Evolutionary conservation across 2,329 filamentous ascomycete genomes (phyloP).

Genomic region (Fusarium clavum): DNA sequence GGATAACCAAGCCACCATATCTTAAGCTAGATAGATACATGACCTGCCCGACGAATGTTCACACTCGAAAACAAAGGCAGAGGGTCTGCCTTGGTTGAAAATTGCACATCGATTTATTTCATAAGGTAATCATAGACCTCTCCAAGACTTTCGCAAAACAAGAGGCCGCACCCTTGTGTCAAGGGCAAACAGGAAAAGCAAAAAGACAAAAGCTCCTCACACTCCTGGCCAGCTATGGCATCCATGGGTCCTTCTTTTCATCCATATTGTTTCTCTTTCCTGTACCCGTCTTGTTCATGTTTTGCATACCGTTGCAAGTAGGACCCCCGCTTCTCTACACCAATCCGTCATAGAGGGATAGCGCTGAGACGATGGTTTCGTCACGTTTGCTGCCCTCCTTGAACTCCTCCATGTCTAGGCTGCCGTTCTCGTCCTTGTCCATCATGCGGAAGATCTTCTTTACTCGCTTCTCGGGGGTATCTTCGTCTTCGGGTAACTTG

Average conservation of each 20-base stretch:
- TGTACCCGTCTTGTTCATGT: slow-evolving; percentile 2
- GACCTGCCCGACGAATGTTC: background rate
- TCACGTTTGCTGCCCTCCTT: slow-evolving; percentile 99
- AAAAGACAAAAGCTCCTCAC: slow-evolving; percentile 46
- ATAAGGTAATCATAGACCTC: slow-evolving; percentile 39
- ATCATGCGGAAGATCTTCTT: slow-evolving; percentile 99
- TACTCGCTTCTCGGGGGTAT: slow-evolving; percentile 98
- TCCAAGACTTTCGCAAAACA: slow-evolving; percentile 35
- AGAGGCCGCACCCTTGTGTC: slow-evolving; percentile 28
- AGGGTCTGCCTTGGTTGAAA: background rate
- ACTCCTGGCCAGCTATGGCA: slow-evolving; percentile 42
- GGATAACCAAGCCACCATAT: background rate
- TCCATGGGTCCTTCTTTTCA: slow-evolving; percentile 36
- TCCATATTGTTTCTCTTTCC: slow-evolving; percentile 33
- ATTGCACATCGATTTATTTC: slow-evolving; percentile 39
- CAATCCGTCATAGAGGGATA: slow-evolving; percentile 95
- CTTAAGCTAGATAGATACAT: background rate
- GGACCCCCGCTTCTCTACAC: slow-evolving; percentile 65
- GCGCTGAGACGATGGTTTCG: slow-evolving; percentile 96
- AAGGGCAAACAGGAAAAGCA: slow-evolving; percentile 41
- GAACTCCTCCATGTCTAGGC: slow-evolving; percentile 96
- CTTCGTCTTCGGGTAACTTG: slow-evolving; percentile 97
- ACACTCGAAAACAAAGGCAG: background rate
- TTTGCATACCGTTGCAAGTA: slow-evolving; percentile 4
- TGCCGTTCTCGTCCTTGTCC: slow-evolving; percentile 99